phyloP scores from a whole-genome alignment of 2,329 filamentous ascomycete genomes.

The Aspergillus proliferans region DNA sequence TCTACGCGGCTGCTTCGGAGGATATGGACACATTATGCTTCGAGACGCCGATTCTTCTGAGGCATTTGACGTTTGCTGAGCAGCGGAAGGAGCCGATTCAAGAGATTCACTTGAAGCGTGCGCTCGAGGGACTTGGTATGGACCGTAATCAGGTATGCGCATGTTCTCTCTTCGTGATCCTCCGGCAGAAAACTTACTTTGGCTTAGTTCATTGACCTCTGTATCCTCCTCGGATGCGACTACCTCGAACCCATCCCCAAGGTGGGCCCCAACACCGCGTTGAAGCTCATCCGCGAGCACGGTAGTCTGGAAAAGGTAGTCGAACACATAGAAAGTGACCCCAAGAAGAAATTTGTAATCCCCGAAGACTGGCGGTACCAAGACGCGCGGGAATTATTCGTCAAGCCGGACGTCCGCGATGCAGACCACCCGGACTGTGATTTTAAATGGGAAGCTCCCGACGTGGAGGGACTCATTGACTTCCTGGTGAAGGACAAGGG shows the following conservation, averaged over 20 bases:
- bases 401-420: constrained; percentile 77
- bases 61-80: constrained; percentile 94
- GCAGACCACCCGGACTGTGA: constrained; percentile 84
- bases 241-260: constrained; percentile 97
- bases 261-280: constrained; percentile 81
- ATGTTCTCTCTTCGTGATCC: constrained; percentile 5
- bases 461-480: constrained; percentile 80
- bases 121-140: constrained; percentile 82
- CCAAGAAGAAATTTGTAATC: constrained; percentile 72
- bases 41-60: constrained; percentile 79
- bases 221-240: constrained; percentile 94
- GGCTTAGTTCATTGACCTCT: constrained; percentile 85
- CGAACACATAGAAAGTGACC: constrained; percentile 67
- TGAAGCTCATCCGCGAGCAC: constrained; percentile 91
- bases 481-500: constrained; percentile 92
- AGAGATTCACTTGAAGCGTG: constrained; percentile 83
- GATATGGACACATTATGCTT: constrained; percentile 99
- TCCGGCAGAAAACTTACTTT: constrained; percentile 4
- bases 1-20: constrained; percentile 92
- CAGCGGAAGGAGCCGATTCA: constrained; percentile 96
- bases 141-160: constrained; percentile 66
- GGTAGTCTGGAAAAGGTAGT: constrained; percentile 82
- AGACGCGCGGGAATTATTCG: constrained; percentile 86
- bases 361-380: constrained; percentile 96
- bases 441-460: constrained; percentile 95